phyloP scores from a whole-genome alignment of 2,329 filamentous ascomycete genomes.

The Ceratocystis variospora region DNA sequence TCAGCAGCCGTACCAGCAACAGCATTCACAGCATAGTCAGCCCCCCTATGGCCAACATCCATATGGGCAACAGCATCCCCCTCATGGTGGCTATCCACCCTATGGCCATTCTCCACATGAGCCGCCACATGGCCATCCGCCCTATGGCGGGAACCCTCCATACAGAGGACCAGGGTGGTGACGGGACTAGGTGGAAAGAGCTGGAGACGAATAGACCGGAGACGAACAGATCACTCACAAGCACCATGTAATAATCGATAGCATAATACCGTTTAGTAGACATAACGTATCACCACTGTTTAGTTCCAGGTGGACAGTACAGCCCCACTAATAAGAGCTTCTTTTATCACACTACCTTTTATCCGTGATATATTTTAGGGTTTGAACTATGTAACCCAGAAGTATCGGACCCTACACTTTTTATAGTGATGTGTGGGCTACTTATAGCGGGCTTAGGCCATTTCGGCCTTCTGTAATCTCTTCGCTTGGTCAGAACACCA shows the following conservation, averaged over 20 bases:
- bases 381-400: background rate
- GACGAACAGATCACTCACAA: background rate
- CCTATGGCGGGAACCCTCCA: background rate
- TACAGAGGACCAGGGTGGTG: constrained; percentile 9
- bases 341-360: background rate
- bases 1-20: constrained; percentile 2
- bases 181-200: background rate
- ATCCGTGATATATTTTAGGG: background rate
- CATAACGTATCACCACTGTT: background rate
- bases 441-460: background rate
- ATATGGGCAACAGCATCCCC: constrained; percentile 8
- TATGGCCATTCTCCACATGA: background rate
- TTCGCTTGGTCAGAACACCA: background rate
- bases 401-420: background rate
- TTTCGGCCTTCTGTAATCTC: background rate
- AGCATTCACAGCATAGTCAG: background rate
- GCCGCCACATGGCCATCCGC: constrained; percentile 6
- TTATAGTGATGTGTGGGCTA: background rate
- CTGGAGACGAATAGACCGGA: background rate
- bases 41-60: background rate
- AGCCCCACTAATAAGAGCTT: background rate
- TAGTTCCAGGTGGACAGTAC: background rate
- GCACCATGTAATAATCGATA: background rate
- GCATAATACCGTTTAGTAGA: background rate
- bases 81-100: background rate